phyloP scores from a whole-genome alignment of 176 grass and related monocot genomes.

The Sorghum bicolor region DNA sequence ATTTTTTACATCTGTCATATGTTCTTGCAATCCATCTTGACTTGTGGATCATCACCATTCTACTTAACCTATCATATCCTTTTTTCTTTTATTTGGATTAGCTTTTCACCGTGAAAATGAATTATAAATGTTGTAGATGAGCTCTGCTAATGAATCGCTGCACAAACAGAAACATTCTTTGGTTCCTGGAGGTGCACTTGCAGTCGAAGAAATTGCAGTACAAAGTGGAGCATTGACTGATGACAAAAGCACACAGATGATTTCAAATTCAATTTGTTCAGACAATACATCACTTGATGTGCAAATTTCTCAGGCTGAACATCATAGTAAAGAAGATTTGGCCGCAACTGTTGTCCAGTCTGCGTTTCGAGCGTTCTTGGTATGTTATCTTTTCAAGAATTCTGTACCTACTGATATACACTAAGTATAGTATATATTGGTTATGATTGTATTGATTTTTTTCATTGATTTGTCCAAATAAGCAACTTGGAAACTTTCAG shows the following conservation, averaged over 20 bases:
- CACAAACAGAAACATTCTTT: conserved; percentile 57
- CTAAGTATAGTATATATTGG: not conserved
- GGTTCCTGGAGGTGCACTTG: conserved; percentile 21
- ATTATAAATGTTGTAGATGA: conserved; percentile 33
- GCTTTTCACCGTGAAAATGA: conserved; percentile 3
- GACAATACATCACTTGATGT: conserved; percentile 36
- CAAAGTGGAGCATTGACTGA: conserved; percentile 32
- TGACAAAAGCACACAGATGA: conserved; percentile 21
- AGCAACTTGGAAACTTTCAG: not conserved
- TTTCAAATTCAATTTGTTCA: conserved; percentile 47
- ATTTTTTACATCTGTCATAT: not conserved
- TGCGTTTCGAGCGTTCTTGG: conserved; percentile 87
- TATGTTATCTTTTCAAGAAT: conserved; percentile 36
- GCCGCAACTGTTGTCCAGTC: conserved; percentile 87
- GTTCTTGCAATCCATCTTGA: not conserved
- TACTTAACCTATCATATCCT: conserved; percentile 11
- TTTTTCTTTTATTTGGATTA: not conserved
- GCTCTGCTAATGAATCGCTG: conserved; percentile 30
- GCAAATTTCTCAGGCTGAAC: conserved; percentile 41
- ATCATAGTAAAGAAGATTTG: conserved; percentile 42
- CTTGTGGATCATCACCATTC: conserved; percentile 9
- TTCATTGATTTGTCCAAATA: conserved; percentile 7
- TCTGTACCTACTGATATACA: not conserved
- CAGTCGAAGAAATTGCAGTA: conserved; percentile 44
- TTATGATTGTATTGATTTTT: not conserved